Conservation (phyloP, 768 basidiomycete genomes). For the Tricholoma sp. region DNA sequence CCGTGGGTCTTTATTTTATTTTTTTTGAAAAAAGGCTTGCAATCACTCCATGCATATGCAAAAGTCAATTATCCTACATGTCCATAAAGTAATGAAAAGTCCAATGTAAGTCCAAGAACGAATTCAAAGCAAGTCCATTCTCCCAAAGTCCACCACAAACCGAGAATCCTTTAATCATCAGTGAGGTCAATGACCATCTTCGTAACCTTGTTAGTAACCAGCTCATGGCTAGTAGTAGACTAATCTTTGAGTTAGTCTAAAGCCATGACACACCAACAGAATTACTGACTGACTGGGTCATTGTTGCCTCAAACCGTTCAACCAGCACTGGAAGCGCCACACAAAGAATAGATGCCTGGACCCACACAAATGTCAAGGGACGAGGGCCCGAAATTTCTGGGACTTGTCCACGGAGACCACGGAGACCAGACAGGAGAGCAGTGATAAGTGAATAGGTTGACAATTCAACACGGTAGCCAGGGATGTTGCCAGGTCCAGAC, state of each 20-base stretch:
- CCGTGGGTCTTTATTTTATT: too few relatives aligned
- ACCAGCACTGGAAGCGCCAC: neutral
- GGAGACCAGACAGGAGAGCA: neutral
- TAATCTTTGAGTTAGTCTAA: too few relatives aligned
- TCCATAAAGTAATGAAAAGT: neutral
- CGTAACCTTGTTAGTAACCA: too few relatives aligned
- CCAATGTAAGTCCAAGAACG: too few relatives aligned
- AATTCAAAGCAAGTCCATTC: neutral
- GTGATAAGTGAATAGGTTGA: neutral
- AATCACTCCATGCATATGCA: too few relatives aligned
- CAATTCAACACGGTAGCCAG: neutral
- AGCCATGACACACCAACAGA: too few relatives aligned
- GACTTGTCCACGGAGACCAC: neutral
- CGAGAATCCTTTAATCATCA: neutral
- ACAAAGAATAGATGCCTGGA: neutral
- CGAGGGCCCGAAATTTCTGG: neutral
- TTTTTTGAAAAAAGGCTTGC: too few relatives aligned
- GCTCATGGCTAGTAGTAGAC: too few relatives aligned
- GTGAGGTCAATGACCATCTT: neutral
- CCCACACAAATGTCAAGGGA: neutral
- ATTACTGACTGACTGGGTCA: neutral
- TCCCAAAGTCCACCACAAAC: neutral
- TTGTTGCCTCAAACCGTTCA: neutral
- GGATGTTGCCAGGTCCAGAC: neutral
- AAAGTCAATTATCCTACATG: neutral